A percentile compares a stretch with the other conserved stretches of the same genome.
Evolutionary conservation across 495 filamentous ascomycete genomes (phyloP).

Genomic region (Xeromyces bisporus): DNA sequence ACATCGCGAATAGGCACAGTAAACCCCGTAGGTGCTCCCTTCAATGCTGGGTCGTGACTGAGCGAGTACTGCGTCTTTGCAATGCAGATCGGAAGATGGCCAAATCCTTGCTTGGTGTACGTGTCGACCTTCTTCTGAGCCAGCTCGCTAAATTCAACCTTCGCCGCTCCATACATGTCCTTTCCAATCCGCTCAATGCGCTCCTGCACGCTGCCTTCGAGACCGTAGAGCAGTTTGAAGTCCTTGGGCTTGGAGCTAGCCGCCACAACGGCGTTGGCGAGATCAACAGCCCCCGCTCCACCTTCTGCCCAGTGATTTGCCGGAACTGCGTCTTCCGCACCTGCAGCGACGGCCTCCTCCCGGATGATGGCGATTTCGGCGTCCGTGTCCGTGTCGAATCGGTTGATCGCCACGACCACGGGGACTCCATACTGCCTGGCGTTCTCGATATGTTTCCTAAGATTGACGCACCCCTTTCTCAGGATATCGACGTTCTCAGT

Average conservation of each 20-base stretch:
- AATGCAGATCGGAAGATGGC: conserved; percentile 85
- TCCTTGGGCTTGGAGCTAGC: conserved; percentile 73
- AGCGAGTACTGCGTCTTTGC: conserved; percentile 98
- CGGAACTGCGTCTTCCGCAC: conserved; percentile 82
- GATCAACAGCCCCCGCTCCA: conserved; percentile 74
- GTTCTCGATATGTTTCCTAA: conserved; percentile 85
- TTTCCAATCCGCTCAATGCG: conserved; percentile 84
- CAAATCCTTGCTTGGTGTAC: conserved; percentile 83
- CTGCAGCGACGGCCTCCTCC: conserved; percentile 82
- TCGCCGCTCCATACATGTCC: conserved; percentile 83
- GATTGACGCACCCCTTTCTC: conserved; percentile 76
- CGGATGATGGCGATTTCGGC: conserved; percentile 78
- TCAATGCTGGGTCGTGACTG: conserved; percentile 81
- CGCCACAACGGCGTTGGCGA: conserved; percentile 73
- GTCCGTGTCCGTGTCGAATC: conserved; percentile 82
- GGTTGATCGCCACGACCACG: conserved; percentile 96
- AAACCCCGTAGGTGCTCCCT: conserved; percentile 93
- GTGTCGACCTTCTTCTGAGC: conserved; percentile 92
- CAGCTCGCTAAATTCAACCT: conserved; percentile 83
- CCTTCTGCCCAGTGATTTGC: conserved; percentile 97
- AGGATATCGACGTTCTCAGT: conserved; percentile 88
- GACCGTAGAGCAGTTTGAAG: conserved; percentile 73
- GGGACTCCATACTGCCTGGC: conserved; percentile 78
- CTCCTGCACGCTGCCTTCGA: conserved; percentile 67
- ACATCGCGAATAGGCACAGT: conserved; percentile 92